Evolutionary conservation across 352 stramenopile species (phyloP).

Genomic region (Globisporangium ultimum): DNA sequence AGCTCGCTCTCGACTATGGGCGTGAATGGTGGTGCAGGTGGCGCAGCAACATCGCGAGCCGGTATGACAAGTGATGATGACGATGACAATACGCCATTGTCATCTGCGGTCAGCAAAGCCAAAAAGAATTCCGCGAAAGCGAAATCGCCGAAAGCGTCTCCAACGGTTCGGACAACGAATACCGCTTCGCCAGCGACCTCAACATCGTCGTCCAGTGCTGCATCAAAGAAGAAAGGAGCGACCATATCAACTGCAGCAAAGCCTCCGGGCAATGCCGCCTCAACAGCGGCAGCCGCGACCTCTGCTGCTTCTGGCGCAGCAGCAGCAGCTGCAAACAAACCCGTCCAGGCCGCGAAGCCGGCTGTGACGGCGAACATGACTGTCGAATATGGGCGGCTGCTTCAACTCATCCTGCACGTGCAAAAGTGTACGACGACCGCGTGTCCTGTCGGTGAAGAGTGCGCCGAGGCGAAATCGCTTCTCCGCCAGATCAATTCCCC

Average conservation of each 20-base stretch:
- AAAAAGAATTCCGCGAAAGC: slow-evolving; percentile 55
- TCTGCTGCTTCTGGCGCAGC: slow-evolving; percentile 4
- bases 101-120: slow-evolving; percentile 58
- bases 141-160: slow-evolving; percentile 57
- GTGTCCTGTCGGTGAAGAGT: slow-evolving; percentile 74
- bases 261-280: slow-evolving; percentile 14
- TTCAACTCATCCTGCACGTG: slow-evolving; percentile 85
- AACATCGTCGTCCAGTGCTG: background rate
- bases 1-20: slow-evolving; percentile 19
- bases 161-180: slow-evolving; percentile 10
- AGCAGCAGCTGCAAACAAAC: slow-evolving; percentile 21
- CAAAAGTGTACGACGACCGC: slow-evolving; percentile 65
- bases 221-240: slow-evolving; percentile 27
- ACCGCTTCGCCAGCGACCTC: slow-evolving; percentile 4
- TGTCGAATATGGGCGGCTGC: slow-evolving; percentile 76
- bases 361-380: slow-evolving; percentile 57
- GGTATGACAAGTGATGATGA: slow-evolving; percentile 43
- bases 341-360: slow-evolving; percentile 26
- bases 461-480: slow-evolving; percentile 66
- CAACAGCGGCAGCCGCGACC: slow-evolving; percentile 12
- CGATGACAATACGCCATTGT: slow-evolving; percentile 71
- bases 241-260: slow-evolving; percentile 12
- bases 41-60: slow-evolving; percentile 5
- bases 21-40: slow-evolving; percentile 3
- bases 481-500: slow-evolving; percentile 72